Evolutionary conservation across 2,329 filamentous ascomycete genomes (phyloP).

Genomic region (Macrophomina phaseolina): DNA sequence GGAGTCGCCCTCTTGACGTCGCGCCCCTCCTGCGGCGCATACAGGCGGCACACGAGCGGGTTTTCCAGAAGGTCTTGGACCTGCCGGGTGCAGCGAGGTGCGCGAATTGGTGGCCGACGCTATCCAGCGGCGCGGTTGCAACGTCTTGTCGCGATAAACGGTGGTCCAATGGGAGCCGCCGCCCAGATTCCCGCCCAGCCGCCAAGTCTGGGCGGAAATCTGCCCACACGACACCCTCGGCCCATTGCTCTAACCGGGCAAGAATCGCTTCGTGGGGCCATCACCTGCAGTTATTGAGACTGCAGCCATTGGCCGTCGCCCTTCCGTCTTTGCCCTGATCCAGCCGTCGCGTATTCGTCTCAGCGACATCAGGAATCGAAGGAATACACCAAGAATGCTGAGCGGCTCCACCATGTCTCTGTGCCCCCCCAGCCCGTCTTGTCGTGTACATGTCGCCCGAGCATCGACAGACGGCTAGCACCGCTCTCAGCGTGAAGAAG

Average conservation of each 20-base stretch:
- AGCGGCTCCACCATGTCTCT: not conserved
- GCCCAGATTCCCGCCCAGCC: not conserved
- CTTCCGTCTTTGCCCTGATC: slow-evolving; percentile 13
- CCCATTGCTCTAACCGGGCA: not conserved
- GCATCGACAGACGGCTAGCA: not conserved
- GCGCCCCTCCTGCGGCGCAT: not conserved
- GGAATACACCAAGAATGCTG: slow-evolving; percentile 7
- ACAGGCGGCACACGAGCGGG: not conserved
- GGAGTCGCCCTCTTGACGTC: not conserved
- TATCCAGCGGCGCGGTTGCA: slow-evolving; percentile 2
- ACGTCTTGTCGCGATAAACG: slow-evolving; percentile 12
- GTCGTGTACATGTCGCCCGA: slow-evolving; percentile 3
- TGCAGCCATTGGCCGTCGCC: slow-evolving; percentile 12
- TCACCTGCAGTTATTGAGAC: not conserved
- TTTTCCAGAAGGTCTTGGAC: slow-evolving; percentile 24
- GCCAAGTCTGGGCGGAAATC: slow-evolving; percentile 16
- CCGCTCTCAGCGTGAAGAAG: not conserved
- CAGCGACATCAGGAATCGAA: not conserved
- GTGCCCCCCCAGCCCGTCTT: not conserved
- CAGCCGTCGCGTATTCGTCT: not conserved
- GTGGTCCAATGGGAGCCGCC: not conserved
- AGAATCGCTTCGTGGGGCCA: not conserved
- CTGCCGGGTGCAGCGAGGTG: slow-evolving; percentile 16
- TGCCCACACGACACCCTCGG: slow-evolving; percentile 5
- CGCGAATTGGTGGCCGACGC: slow-evolving; percentile 1